phyloP scores from a whole-genome alignment of 805 yeast genomes.

The Wickerhamomyces chambardii region DNA sequence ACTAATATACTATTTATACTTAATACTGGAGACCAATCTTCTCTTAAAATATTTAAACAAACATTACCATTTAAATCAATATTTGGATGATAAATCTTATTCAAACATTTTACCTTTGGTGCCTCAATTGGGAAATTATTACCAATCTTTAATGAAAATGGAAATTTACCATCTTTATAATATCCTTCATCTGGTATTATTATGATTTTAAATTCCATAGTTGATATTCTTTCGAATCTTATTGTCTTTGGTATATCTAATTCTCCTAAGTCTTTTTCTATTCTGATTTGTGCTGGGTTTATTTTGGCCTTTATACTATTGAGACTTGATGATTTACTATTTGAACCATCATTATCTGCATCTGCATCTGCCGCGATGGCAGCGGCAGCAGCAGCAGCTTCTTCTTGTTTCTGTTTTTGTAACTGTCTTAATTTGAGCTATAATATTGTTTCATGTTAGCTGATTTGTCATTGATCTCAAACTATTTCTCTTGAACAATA shows the following conservation, averaged over 20 bases:
- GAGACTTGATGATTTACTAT: no score
- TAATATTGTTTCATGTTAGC: no score
- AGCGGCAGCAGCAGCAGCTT: constrained; percentile 21
- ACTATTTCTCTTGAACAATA: no score
- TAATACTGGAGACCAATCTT: constrained; percentile 95
- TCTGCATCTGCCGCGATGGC: neutral
- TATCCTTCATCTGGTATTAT: constrained; percentile 67
- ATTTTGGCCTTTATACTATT: constrained; percentile 13
- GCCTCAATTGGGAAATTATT: constrained; percentile 87
- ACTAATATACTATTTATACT: constrained; percentile 73
- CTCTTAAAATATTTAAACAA: constrained; percentile 83
- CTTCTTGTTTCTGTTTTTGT: constrained; percentile 47
- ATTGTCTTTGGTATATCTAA: constrained; percentile 53
- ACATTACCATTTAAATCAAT: constrained; percentile 87
- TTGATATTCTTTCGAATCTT: constrained; percentile 41
- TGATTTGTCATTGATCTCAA: no score
- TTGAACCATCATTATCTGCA: no score
- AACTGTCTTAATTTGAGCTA: constrained; percentile 52
- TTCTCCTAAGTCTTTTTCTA: constrained; percentile 70
- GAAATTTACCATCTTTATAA: constrained; percentile 61
- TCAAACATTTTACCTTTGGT: constrained; percentile 69
- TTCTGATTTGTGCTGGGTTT: constrained; percentile 63
- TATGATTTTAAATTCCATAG: constrained; percentile 50
- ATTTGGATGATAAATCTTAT: constrained; percentile 86
- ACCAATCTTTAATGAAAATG: constrained; percentile 55